These are phyloP conservation scores for Epichloe sp. DNA, from an alignment of 2,329 filamentous ascomycete genomes.

Conservation along the genomic window DNA sequence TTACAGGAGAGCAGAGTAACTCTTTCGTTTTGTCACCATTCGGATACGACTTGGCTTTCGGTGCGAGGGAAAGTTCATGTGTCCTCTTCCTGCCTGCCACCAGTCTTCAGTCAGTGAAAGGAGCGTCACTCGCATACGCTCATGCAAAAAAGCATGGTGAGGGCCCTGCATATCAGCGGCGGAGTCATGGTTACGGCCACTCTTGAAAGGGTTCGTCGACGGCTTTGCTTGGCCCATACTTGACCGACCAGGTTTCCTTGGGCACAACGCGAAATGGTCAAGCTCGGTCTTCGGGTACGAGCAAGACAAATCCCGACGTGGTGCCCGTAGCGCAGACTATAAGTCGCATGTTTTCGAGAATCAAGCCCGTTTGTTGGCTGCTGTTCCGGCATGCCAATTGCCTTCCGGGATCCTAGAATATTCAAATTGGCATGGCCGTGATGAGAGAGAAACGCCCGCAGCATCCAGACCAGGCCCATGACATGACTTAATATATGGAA, in stretches of 20 bases:
- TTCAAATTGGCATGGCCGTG: not conserved
- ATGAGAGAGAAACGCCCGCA: not conserved
- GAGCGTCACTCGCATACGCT: not conserved
- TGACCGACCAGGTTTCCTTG: too few species aligned
- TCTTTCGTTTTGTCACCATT: not conserved
- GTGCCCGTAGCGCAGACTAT: too few species aligned
- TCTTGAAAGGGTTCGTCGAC: not conserved
- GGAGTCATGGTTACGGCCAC: not conserved
- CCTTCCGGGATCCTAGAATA: not conserved
- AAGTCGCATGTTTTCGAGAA: too few species aligned
- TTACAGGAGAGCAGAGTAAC: not conserved
- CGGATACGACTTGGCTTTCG: not conserved
- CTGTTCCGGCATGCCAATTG: too few species aligned
- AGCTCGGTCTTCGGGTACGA: too few species aligned
- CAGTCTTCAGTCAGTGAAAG: not conserved
- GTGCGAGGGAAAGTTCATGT: not conserved
- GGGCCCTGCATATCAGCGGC: not conserved
- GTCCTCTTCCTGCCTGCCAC: not conserved
- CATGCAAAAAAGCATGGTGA: not conserved
- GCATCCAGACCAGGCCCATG: not conserved
- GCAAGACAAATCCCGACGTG: too few species aligned
- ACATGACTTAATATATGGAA: not conserved
- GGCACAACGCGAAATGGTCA: too few species aligned
- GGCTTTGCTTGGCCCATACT: not conserved
- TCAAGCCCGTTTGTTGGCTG: too few species aligned